phyloP scores from a whole-genome alignment of 768 basidiomycete genomes.

The Calvatia gigantea region DNA sequence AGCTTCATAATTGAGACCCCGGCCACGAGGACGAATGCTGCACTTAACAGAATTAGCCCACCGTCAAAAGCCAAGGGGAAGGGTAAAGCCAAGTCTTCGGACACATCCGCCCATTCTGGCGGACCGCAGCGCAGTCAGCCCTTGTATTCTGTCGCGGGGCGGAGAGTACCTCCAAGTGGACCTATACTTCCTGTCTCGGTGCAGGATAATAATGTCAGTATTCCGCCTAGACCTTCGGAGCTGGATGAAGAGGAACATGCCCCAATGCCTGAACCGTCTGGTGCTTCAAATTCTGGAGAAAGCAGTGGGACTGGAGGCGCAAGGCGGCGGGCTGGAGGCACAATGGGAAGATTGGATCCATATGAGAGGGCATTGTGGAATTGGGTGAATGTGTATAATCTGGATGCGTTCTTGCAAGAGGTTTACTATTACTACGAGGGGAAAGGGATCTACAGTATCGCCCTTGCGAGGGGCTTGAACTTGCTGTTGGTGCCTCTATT shows the following conservation, averaged over 20 bases:
- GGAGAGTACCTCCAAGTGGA: conserved; percentile 25
- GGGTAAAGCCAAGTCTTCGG: conserved; percentile 13
- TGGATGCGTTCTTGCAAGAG: conserved; percentile 93
- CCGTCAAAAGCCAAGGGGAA: conserved; percentile 22
- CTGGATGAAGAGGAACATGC: conserved; percentile 38
- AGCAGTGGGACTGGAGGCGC: conserved; percentile 28
- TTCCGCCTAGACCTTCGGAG: conserved; percentile 66
- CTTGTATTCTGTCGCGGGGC: conserved; percentile 41
- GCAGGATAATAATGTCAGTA: conserved; percentile 27
- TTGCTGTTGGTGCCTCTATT: conserved; percentile 68
- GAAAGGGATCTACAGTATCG: conserved; percentile 95
- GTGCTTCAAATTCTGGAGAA: conserved; percentile 17
- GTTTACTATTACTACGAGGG: conserved; percentile 96
- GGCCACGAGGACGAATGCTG: background rate
- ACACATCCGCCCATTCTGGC: conserved; percentile 18
- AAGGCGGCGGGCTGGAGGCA: conserved; percentile 34
- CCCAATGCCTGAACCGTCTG: conserved; percentile 11
- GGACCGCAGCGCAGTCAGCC: conserved; percentile 38
- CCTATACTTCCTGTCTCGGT: conserved; percentile 16
- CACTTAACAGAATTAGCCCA: conserved; percentile 32
- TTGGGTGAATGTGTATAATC: conserved; percentile 98
- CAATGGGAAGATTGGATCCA: conserved; percentile 69
- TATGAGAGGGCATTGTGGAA: conserved; percentile 95
- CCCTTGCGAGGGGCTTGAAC: conserved; percentile 86
- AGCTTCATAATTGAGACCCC: conserved; percentile 80